Evolutionary conservation across 352 stramenopile species (phyloP).

Genomic region (Pythium utonaiense): DNA sequence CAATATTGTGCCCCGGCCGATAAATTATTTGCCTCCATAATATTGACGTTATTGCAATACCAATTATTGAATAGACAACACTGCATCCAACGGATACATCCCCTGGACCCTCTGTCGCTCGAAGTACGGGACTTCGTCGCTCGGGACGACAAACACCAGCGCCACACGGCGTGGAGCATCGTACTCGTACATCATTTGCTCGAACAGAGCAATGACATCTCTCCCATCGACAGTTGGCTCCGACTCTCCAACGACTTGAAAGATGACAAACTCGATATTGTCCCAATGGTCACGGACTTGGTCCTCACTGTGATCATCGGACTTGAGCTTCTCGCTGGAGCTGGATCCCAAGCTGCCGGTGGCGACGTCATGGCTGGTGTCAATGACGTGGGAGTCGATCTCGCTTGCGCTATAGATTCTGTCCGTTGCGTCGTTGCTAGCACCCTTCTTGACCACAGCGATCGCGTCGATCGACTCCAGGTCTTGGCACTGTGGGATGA

Average conservation of each 20-base stretch:
- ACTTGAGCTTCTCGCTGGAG: too few relatives aligned
- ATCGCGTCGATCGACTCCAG: neutral
- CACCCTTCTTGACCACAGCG: neutral
- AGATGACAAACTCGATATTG: neutral
- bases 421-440: neutral
- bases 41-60: too few relatives aligned
- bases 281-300: neutral
- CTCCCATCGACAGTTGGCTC: neutral
- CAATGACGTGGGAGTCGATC: too few relatives aligned
- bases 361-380: too few relatives aligned
- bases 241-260: neutral
- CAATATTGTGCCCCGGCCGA: too few relatives aligned
- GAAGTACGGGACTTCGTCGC: neutral
- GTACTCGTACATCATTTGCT: neutral
- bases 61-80: too few relatives aligned
- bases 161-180: neutral
- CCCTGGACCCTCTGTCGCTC: neutral
- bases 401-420: too few relatives aligned
- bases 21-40: too few relatives aligned
- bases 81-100: too few relatives aligned
- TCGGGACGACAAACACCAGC: neutral
- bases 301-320: too few relatives aligned
- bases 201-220: neutral
- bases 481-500: neutral
- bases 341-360: too few relatives aligned